Percentiles rank a stretch among this genome's conserved stretches.
Conservation (phyloP, 495 filamentous ascomycete species). For the Penicillium psychrofluorescens region DNA sequence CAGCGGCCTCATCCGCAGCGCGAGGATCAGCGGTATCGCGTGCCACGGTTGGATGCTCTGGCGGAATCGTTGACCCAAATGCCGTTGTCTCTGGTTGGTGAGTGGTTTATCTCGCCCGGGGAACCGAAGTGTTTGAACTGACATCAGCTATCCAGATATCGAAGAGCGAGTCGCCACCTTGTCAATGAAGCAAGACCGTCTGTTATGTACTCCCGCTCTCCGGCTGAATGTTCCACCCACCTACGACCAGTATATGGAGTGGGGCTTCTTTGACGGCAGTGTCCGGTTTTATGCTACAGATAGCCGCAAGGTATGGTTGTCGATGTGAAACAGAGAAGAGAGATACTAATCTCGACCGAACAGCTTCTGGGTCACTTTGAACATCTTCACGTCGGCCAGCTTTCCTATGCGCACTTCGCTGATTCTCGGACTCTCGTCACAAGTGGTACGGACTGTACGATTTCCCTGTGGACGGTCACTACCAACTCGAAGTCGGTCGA, state of each 20-base stretch:
- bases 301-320: conserved; percentile 49
- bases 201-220: conserved; percentile 78
- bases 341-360: conserved; percentile 5
- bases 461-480: conserved; percentile 71
- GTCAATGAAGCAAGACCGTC: conserved; percentile 75
- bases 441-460: conserved; percentile 81
- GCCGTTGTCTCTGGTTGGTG: conserved; percentile 69
- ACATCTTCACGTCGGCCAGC: conserved; percentile 82
- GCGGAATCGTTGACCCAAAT: conserved; percentile 71
- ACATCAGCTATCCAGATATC: conserved; percentile 44
- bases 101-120: conserved; percentile 2
- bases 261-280: conserved; percentile 91
- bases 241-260: conserved; percentile 89
- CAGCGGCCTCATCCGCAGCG: conserved; percentile 65
- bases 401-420: conserved; percentile 74
- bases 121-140: conserved; percentile 1
- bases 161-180: conserved; percentile 74
- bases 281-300: conserved; percentile 83
- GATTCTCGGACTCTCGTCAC: conserved; percentile 88
- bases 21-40: conserved; percentile 55
- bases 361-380: conserved; percentile 75
- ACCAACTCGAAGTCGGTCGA: conserved; percentile 64
- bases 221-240: conserved; percentile 77
- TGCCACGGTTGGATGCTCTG: conserved; percentile 66
- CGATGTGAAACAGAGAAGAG: too few relatives aligned